A percentile compares a stretch with the other conserved stretches of the same genome.
These are phyloP conservation scores for Streptanthus diversifolius DNA, from an alignment of 345 rosid genomes.

Conservation along the genomic window DNA sequence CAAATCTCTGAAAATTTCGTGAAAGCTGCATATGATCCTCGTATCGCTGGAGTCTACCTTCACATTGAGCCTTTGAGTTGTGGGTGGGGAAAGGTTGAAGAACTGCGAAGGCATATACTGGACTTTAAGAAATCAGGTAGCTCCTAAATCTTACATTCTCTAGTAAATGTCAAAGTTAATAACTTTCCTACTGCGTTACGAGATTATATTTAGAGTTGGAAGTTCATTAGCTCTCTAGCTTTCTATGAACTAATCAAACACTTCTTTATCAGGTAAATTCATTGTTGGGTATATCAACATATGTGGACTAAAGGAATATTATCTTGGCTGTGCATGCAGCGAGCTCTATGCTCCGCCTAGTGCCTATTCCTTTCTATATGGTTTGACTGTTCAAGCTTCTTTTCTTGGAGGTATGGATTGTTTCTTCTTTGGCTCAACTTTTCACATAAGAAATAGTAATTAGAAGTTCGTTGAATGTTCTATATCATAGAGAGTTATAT, in stretches of 20 bases:
- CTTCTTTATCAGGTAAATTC: conserved; percentile 61
- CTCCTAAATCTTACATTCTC: conserved; percentile 3
- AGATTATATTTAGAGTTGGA: not conserved
- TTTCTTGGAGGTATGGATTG: conserved; percentile 69
- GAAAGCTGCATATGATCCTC: conserved; percentile 95
- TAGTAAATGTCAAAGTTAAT: not conserved
- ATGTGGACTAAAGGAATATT: conserved; percentile 83
- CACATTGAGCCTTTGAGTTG: conserved; percentile 79
- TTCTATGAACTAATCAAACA: conserved; percentile 13
- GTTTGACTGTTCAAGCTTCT: conserved; percentile 85
- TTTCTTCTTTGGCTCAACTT: conserved; percentile 5
- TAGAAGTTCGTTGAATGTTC: not conserved
- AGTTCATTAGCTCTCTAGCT: not conserved
- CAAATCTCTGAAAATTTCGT: conserved; percentile 80
- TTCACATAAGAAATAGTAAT: not conserved
- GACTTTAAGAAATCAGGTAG: conserved; percentile 93
- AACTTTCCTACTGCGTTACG: not conserved
- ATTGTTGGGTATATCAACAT: conserved; percentile 66
- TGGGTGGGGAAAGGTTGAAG: conserved; percentile 96
- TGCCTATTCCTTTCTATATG: conserved; percentile 85
- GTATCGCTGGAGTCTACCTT: conserved; percentile 82
- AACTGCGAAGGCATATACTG: conserved; percentile 74
- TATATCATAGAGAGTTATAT: not conserved
- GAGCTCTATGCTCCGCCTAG: conserved; percentile 93
- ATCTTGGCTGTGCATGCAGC: conserved; percentile 82